Evolutionary conservation across 2,329 filamentous ascomycete genomes (phyloP), one percentile per base, ranked within the genome.

Genomic region (Cladophialophora yegresii): DNA sequence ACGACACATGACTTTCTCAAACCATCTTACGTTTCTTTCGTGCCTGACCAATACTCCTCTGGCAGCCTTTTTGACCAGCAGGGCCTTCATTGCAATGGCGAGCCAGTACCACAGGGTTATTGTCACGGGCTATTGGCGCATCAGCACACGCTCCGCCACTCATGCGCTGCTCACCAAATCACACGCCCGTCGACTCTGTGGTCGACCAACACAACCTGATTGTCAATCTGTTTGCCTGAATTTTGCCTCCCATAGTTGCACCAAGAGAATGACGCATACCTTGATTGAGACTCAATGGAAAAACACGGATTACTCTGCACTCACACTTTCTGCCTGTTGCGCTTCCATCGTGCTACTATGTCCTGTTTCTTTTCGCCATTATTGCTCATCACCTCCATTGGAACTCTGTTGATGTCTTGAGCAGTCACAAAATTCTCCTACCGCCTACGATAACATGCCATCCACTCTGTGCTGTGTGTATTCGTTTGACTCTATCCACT

Each of bases 181-280:
- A 63, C 61, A 58, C 43, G 54, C 30, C 45, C 30, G 20, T 43
- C 20, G 20, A 47, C 22, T 28, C 22, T 26, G 20, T 28, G 51
- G 23, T 47, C 43, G 20, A 33, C 54, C 54, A 53, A 50, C 43
- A 26, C 47, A 12, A 47, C 55, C 33, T 49, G 62, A 59, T 59
- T 59, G 56, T 61, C 51, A 53, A 61, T 60, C 57, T 60, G 57
- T 64, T 64, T 60, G 62, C 62, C 62, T 64, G 62, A 59, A 32
- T 64, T 64, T 64, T 45, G 62, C 62, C 62, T 61, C 58, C 56
- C 58, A 43, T 61, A 64, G 62, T 43, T 33, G 22, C 36, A 63
- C 49, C 55, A 30, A 45, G 40, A 43, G 49, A 63, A 63, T 63
- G 61, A 63, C 61, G 61, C 61, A 63, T 58, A 58, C 28, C 23